These are phyloP conservation scores for Solanum rostratum DNA, from an alignment of 257 asterid species.

Conservation along the genomic window DNA sequence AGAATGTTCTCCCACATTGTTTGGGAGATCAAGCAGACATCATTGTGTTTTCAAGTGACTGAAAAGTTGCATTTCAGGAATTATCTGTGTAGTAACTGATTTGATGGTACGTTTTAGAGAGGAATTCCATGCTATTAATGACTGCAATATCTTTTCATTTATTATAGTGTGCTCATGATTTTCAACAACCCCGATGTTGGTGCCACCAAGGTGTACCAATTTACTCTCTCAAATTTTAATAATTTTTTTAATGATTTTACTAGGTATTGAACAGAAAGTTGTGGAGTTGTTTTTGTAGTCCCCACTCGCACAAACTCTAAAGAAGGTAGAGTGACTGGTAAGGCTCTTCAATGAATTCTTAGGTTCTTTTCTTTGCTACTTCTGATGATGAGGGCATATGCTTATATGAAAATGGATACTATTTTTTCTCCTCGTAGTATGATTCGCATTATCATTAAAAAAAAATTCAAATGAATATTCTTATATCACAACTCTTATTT, in stretches of 20 bases:
- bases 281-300: too few relatives aligned
- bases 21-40: constrained; percentile 75
- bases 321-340: too few relatives aligned
- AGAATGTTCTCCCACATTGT: constrained; percentile 86
- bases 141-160: neutral
- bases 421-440: too few relatives aligned
- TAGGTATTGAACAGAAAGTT: neutral
- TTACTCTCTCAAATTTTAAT: neutral
- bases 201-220: constrained; percentile 49
- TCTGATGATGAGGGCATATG: neutral
- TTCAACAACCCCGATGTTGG: constrained; percentile 80
- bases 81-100: neutral
- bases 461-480: neutral
- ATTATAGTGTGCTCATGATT: constrained; percentile 30
- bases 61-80: neutral
- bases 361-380: too few relatives aligned
- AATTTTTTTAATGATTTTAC: neutral
- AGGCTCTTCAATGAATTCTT: too few relatives aligned
- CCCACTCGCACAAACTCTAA: too few relatives aligned
- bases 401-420: neutral
- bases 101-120: neutral
- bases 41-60: constrained; percentile 89
- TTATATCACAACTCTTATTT: neutral
- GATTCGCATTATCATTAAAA: too few relatives aligned
- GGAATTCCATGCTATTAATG: too few relatives aligned